These are phyloP conservation scores for Candida wancherniae DNA, from an alignment of 805 yeast genomes.

Conservation along the genomic window DNA sequence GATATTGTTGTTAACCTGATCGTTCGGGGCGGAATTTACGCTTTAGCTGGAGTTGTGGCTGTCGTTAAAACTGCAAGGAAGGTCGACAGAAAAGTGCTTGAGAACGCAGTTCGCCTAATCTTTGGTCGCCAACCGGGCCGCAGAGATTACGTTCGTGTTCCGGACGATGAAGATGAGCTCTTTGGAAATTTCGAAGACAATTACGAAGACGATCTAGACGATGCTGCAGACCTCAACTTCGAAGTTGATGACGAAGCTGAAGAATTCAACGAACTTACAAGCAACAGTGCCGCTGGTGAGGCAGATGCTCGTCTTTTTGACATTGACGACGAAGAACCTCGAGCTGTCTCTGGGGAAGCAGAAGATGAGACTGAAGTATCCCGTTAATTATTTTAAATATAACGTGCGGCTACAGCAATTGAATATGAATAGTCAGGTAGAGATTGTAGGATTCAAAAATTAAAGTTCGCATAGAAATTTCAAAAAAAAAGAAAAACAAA, in stretches of 20 bases:
- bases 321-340: constrained; percentile 23
- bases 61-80: constrained; percentile 29
- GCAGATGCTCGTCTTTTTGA: constrained; percentile 27
- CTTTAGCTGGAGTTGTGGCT: constrained; percentile 38
- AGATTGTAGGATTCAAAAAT: background rate
- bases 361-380: background rate
- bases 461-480: background rate
- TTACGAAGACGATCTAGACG: constrained; percentile 34
- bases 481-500: constrained; percentile 2
- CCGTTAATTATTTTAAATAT: too few relatives aligned
- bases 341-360: constrained; percentile 5
- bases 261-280: constrained; percentile 12
- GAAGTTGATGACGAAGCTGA: constrained; percentile 20
- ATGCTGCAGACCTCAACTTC: constrained; percentile 24
- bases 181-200: constrained; percentile 40
- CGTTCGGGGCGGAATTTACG: constrained; percentile 53
- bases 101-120: constrained; percentile 23
- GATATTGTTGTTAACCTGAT: constrained; percentile 57
- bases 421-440: too few relatives aligned
- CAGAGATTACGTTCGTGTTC: constrained; percentile 39
- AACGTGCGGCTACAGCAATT: too few relatives aligned
- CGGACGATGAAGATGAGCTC: constrained; percentile 38
- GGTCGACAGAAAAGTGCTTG: constrained; percentile 30
- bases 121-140: constrained; percentile 37
- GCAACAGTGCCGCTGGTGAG: constrained; percentile 9